A percentile compares a stretch with the other conserved stretches of the same genome.
Evolutionary conservation across 208 protist species (phyloP).

Genomic region (Acanthamoeba healyi): DNA sequence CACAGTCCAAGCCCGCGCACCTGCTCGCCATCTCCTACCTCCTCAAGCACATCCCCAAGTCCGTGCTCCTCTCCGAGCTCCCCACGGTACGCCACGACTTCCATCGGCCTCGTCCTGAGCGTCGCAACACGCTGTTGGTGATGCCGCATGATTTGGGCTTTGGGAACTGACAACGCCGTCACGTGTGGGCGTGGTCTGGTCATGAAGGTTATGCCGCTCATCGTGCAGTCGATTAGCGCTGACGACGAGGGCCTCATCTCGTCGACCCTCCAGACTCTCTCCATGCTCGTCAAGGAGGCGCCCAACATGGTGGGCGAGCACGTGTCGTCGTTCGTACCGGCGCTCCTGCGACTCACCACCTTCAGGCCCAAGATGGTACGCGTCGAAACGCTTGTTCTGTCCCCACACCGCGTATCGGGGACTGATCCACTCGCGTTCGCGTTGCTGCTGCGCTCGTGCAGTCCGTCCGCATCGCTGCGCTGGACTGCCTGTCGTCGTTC

Average conservation of each 20-base stretch:
- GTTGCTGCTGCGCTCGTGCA: background rate
- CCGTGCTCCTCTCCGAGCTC: constrained; percentile 57
- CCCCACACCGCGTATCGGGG: no score
- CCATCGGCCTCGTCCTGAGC: background rate
- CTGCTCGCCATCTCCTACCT: constrained; percentile 61
- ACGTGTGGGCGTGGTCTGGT: background rate
- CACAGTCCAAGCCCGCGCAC: background rate
- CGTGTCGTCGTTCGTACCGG: constrained; percentile 12
- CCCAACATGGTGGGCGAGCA: constrained; percentile 41
- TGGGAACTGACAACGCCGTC: no score
- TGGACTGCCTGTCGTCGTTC: constrained; percentile 26
- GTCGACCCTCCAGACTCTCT: constrained; percentile 48
- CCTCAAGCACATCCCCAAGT: constrained; percentile 70
- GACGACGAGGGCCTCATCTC: background rate
- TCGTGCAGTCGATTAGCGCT: constrained; percentile 24
- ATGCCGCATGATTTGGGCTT: no score
- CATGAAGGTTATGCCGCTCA: constrained; percentile 44
- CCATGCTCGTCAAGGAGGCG: constrained; percentile 57
- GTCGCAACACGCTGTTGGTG: no score
- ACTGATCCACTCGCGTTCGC: background rate
- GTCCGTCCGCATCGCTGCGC: constrained; percentile 40
- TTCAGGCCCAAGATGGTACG: constrained; percentile 16
- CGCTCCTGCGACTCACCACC: constrained; percentile 32
- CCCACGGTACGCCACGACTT: background rate
- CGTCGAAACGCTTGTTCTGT: no score